Evolutionary conservation across 2,329 filamentous ascomycete species (phyloP).

Genomic region (Lachnellula suecica): DNA sequence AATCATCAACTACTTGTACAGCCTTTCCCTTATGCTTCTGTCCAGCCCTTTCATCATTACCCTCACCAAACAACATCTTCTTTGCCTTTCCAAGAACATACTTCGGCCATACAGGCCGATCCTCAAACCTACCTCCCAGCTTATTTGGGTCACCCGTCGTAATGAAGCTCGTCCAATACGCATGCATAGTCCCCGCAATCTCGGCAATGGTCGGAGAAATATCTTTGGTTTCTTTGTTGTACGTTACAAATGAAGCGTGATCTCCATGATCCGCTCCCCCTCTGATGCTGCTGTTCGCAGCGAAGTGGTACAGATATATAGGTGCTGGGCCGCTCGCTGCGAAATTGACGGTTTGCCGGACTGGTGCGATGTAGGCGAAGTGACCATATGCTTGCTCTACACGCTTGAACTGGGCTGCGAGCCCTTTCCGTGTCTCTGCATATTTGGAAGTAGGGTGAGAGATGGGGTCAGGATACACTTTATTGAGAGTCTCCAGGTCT

Average conservation of each 20-base stretch:
- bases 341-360: slow-evolving; percentile 57
- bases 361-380: slow-evolving; percentile 64
- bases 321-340: slow-evolving; percentile 26
- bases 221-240: slow-evolving; percentile 26
- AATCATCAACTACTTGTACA: slow-evolving; percentile 42
- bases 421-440: slow-evolving; percentile 34
- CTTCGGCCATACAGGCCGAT: slow-evolving; percentile 21
- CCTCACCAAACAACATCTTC: slow-evolving; percentile 54
- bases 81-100: slow-evolving; percentile 16
- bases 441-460: slow-evolving; percentile 41
- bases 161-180: slow-evolving; percentile 34
- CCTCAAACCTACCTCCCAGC: slow-evolving; percentile 16
- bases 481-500: slow-evolving; percentile 55
- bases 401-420: slow-evolving; percentile 56
- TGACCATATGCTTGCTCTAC: slow-evolving; percentile 62
- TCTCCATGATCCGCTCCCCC: slow-evolving; percentile 43
- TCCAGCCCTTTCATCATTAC: slow-evolving; percentile 54
- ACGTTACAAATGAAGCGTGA: slow-evolving; percentile 45
- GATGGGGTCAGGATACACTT: slow-evolving; percentile 61
- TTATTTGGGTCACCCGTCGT: slow-evolving; percentile 31
- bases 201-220: slow-evolving; percentile 6
- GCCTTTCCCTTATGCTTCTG: slow-evolving; percentile 40
- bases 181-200: slow-evolving; percentile 30
- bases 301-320: slow-evolving; percentile 61
- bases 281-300: slow-evolving; percentile 38